These are phyloP conservation scores for Barbarea vulgaris DNA, from an alignment of 345 rosid species.

Conservation along the genomic window DNA sequence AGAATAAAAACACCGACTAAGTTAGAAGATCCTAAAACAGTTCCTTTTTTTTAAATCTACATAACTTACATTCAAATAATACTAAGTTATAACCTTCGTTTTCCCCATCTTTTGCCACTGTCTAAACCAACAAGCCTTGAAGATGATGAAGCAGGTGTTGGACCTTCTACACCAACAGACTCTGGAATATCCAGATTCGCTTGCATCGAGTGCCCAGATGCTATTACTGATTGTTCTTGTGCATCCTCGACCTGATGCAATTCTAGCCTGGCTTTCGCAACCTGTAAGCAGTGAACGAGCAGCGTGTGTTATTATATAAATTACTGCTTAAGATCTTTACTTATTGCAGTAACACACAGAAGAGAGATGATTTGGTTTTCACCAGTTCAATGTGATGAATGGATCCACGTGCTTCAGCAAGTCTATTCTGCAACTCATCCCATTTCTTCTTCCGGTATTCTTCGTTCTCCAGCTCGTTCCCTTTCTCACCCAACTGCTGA, in stretches of 20 bases:
- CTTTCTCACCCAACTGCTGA: constrained; percentile 75
- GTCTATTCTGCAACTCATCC: constrained; percentile 80
- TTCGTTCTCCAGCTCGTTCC: constrained; percentile 91
- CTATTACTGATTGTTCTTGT: constrained; percentile 47
- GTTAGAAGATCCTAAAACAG: not conserved
- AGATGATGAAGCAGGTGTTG: constrained; percentile 52
- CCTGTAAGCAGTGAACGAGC: constrained; percentile 48
- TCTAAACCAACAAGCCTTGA: constrained; percentile 64
- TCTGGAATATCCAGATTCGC: constrained; percentile 83
- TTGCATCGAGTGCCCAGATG: constrained; percentile 48
- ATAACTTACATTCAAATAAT: not conserved
- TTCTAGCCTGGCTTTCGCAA: constrained; percentile 64
- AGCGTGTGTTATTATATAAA: constrained; percentile 2
- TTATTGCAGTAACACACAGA: constrained; percentile 12
- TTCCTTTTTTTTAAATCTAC: not conserved
- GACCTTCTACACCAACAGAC: constrained; percentile 72
- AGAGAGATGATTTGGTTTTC: constrained; percentile 10
- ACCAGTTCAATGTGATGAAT: constrained; percentile 89
- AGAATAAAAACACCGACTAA: not conserved
- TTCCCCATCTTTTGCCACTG: constrained; percentile 55
- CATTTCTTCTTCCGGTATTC: constrained; percentile 69
- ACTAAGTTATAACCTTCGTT: constrained; percentile 47
- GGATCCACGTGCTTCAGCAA: constrained; percentile 89
- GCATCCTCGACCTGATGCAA: constrained; percentile 52
- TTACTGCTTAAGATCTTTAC: not conserved